These are phyloP conservation scores for Populus alba DNA, from an alignment of 345 rosid genomes.

Conservation along the genomic window DNA sequence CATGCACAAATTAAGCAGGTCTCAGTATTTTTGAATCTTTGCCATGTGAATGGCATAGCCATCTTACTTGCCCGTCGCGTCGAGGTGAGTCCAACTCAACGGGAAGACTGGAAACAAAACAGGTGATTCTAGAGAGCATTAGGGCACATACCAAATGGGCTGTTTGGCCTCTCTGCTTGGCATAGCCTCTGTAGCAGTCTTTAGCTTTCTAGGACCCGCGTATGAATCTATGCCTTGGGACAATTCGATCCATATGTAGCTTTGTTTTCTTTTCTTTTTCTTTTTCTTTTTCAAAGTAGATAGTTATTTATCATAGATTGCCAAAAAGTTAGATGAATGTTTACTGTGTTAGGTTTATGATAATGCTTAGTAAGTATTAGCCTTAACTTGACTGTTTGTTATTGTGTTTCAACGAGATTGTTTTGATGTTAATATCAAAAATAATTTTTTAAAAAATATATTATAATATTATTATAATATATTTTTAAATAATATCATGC, in stretches of 20 bases:
- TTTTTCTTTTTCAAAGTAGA: too few species aligned
- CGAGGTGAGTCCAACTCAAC: background rate
- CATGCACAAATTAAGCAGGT: too few species aligned
- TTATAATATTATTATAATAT: too few species aligned
- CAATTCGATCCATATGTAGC: background rate
- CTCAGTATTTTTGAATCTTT: too few species aligned
- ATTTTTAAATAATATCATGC: too few species aligned
- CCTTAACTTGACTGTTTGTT: accelerated
- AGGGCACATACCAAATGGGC: background rate
- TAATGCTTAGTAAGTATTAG: background rate
- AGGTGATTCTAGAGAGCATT: too few species aligned
- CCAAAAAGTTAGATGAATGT: too few species aligned
- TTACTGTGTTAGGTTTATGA: background rate
- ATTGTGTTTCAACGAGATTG: too few species aligned
- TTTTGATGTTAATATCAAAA: too few species aligned
- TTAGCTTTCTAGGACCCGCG: background rate
- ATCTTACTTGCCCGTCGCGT: background rate
- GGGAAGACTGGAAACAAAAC: background rate
- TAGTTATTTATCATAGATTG: too few species aligned
- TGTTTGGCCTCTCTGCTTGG: background rate
- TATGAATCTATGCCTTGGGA: background rate
- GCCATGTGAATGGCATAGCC: background rate
- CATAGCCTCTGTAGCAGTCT: background rate
- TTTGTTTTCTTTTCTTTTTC: too few species aligned
- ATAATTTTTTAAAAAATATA: too few species aligned